A percentile compares a stretch with the other conserved stretches of the same genome.
phyloP scores from a whole-genome alignment of 179 eudicot genomes.

The Beta macrorhiza region DNA sequence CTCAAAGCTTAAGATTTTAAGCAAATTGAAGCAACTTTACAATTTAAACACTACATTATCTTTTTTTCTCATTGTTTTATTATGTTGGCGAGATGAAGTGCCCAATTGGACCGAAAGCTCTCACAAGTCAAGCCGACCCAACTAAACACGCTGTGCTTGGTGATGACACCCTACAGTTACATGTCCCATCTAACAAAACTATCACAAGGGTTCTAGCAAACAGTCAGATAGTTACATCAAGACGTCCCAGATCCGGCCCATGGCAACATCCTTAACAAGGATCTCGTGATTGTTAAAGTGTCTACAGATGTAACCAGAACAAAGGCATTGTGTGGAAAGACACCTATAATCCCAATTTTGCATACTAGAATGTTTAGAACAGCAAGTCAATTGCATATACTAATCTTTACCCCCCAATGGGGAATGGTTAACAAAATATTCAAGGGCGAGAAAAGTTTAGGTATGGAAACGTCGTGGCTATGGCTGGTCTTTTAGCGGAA shows the following conservation, averaged over 20 bases:
- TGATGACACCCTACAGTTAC: not conserved
- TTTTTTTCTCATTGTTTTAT: too few relatives aligned
- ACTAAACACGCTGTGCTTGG: too few relatives aligned
- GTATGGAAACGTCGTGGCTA: not conserved
- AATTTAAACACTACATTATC: not conserved
- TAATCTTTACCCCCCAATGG: not conserved
- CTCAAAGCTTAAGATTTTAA: not conserved
- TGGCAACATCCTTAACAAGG: not conserved
- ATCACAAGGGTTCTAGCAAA: not conserved
- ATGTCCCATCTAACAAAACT: not conserved
- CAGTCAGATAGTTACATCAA: not conserved
- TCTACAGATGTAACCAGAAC: not conserved
- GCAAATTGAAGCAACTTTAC: conserved; percentile 1
- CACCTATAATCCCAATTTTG: not conserved
- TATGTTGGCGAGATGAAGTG: too few relatives aligned
- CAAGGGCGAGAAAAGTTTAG: not conserved
- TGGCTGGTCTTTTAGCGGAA: not conserved
- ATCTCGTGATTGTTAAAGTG: not conserved
- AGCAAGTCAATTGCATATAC: not conserved
- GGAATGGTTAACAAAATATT: not conserved
- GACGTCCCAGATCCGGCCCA: not conserved
- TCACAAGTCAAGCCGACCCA: too few relatives aligned
- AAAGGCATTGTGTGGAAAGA: not conserved
- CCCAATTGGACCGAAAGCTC: too few relatives aligned
- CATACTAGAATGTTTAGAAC: not conserved